Percentiles rank a stretch among this genome's conserved stretches.
Conservation (phyloP, 2,329 filamentous ascomycete genomes). For the Rutstroemia sp. region DNA sequence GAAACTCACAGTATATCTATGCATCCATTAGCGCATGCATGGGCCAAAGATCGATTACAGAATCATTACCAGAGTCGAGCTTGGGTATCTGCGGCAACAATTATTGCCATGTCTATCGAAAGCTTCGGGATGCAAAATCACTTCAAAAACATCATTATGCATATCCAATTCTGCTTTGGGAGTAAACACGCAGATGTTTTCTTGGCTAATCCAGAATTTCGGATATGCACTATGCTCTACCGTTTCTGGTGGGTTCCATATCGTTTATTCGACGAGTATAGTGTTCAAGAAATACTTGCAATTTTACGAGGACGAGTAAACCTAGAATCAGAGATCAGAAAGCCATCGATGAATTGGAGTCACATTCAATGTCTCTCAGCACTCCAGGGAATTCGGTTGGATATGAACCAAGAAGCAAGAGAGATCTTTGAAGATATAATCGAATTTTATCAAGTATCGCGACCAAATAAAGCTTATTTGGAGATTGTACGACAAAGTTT, state of each 20-base stretch:
- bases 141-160: too few species aligned
- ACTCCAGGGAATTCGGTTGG: rapidly evolving
- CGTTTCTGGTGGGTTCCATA: too few species aligned
- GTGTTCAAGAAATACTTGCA: background rate
- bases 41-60: constrained; percentile 1
- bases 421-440: background rate
- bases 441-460: background rate
- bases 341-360: background rate
- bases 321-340: background rate
- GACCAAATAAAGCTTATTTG: background rate
- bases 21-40: constrained; percentile 15
- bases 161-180: too few species aligned
- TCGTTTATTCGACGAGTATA: background rate
- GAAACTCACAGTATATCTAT: constrained; percentile 11
- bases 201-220: too few species aligned
- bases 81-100: too few species aligned
- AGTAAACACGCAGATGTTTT: too few species aligned
- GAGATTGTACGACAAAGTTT: background rate
- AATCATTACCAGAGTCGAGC: too few species aligned
- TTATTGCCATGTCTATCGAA: too few species aligned
- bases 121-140: too few species aligned
- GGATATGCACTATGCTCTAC: too few species aligned
- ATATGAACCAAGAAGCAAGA: background rate
- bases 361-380: background rate
- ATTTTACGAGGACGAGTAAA: background rate